These are phyloP conservation scores for Melanogaster broomeanus DNA, from an alignment of 768 basidiomycete genomes.

Conservation along the genomic window DNA sequence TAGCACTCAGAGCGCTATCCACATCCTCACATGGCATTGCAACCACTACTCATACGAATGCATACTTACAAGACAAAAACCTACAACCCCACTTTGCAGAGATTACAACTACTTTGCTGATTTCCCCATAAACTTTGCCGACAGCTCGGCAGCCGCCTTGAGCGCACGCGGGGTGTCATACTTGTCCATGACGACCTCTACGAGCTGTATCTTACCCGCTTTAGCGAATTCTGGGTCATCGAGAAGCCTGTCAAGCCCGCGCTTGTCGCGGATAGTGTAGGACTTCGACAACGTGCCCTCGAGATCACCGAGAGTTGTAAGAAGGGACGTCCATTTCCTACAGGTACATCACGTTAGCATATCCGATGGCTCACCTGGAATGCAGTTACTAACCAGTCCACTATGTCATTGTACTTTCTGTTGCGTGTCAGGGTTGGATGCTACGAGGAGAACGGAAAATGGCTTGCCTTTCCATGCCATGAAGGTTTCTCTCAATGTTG, in stretches of 20 bases:
- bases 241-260: constrained; percentile 69
- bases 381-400: constrained; percentile 53
- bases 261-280: constrained; percentile 66
- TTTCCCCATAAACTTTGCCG: constrained; percentile 14
- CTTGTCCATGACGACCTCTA: constrained; percentile 77
- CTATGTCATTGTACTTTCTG: constrained; percentile 87
- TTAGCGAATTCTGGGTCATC: constrained; percentile 58
- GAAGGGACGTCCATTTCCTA: constrained; percentile 66
- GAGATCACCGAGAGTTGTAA: constrained; percentile 59
- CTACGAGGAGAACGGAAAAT: not conserved
- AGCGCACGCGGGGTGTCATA: constrained; percentile 72
- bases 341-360: not conserved
- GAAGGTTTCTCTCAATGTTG: constrained; percentile 82
- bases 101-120: constrained; percentile 20
- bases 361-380: not conserved
- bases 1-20: not conserved
- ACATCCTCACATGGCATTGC: no score
- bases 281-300: constrained; percentile 52
- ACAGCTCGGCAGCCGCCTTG: constrained; percentile 48
- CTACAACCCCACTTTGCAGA: not conserved
- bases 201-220: constrained; percentile 71
- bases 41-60: not conserved
- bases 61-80: not conserved
- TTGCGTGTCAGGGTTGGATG: not conserved
- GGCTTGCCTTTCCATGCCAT: constrained; percentile 57